Evolutionary conservation across 2,329 filamentous ascomycete genomes (phyloP).

Genomic region (Colletotrichum tropicale): DNA sequence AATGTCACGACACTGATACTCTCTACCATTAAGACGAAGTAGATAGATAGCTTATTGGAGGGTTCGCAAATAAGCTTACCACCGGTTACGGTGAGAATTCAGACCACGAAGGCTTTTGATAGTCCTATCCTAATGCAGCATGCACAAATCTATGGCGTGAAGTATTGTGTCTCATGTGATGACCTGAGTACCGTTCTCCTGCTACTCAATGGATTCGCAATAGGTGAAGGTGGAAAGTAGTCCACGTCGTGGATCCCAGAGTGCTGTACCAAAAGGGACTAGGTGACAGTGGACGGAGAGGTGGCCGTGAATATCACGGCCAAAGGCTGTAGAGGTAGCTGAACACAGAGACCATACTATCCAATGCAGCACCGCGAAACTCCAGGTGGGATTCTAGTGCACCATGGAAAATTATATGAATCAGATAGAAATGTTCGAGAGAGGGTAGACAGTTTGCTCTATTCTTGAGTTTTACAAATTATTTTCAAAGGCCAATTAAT

Average conservation of each 20-base stretch:
- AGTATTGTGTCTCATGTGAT: not conserved
- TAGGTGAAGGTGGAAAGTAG: not conserved
- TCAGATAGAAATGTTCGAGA: accelerated
- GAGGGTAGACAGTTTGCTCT: not conserved
- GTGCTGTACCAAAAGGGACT: not conserved
- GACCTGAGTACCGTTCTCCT: not conserved
- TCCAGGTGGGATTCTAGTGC: not conserved
- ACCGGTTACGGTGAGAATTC: not conserved
- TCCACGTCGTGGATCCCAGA: not conserved
- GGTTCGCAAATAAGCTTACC: not conserved
- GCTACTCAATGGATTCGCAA: not conserved
- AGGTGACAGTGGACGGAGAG: not conserved
- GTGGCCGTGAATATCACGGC: not conserved
- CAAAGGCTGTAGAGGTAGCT: not conserved
- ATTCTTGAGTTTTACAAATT: not conserved
- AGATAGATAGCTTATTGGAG: not conserved
- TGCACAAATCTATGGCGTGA: not conserved
- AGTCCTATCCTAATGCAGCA: not conserved
- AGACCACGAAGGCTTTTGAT: not conserved
- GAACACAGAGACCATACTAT: not conserved
- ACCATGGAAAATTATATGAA: not conserved
- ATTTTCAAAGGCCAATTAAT: not conserved
- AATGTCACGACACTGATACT: not conserved
- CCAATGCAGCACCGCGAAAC: not conserved
- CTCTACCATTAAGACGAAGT: not conserved